phyloP scores from a whole-genome alignment of 2,329 filamentous ascomycete genomes.

The Penicillium sp. region DNA sequence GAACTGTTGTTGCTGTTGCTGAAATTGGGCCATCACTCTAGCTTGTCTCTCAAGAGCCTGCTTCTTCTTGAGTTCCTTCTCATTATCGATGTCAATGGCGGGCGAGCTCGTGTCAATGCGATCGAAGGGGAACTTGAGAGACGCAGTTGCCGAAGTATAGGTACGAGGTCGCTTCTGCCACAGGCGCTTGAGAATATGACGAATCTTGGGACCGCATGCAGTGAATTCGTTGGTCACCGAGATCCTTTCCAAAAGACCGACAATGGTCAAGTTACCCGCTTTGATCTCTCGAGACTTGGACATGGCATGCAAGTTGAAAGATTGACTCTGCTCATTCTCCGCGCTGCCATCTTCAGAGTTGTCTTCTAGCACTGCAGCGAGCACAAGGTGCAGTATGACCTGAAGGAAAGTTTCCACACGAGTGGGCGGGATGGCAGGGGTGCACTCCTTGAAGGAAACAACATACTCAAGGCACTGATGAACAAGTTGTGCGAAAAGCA shows the following conservation, averaged over 20 bases:
- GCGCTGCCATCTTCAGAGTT: slow-evolving; percentile 60
- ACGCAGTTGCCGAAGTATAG: slow-evolving; percentile 69
- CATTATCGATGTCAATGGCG: slow-evolving; percentile 62
- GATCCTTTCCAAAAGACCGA: slow-evolving; percentile 57
- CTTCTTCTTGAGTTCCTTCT: slow-evolving; percentile 81
- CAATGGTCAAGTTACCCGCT: slow-evolving; percentile 51
- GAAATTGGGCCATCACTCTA: slow-evolving; percentile 95
- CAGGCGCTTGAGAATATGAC: slow-evolving; percentile 79
- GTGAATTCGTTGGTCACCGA: slow-evolving; percentile 74
- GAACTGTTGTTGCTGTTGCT: slow-evolving; percentile 95
- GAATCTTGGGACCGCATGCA: slow-evolving; percentile 81
- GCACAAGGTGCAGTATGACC: slow-evolving; percentile 82
- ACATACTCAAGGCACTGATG: slow-evolving; percentile 87
- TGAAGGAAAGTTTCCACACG: slow-evolving; percentile 90
- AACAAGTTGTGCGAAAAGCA: slow-evolving; percentile 86
- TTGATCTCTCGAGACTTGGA: slow-evolving; percentile 59
- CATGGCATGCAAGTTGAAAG: slow-evolving; percentile 74
- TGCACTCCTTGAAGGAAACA: slow-evolving; percentile 67
- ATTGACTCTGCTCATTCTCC: slow-evolving; percentile 55
- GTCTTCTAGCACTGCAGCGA: slow-evolving; percentile 87
- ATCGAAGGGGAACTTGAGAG: slow-evolving; percentile 68
- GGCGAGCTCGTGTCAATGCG: slow-evolving; percentile 81
- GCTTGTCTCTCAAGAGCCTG: slow-evolving; percentile 88
- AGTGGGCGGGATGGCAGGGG: slow-evolving; percentile 75
- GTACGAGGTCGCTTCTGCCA: slow-evolving; percentile 76